Conservation (phyloP, 2,329 filamentous ascomycete species). For the Aureobasidium sp. region DNA sequence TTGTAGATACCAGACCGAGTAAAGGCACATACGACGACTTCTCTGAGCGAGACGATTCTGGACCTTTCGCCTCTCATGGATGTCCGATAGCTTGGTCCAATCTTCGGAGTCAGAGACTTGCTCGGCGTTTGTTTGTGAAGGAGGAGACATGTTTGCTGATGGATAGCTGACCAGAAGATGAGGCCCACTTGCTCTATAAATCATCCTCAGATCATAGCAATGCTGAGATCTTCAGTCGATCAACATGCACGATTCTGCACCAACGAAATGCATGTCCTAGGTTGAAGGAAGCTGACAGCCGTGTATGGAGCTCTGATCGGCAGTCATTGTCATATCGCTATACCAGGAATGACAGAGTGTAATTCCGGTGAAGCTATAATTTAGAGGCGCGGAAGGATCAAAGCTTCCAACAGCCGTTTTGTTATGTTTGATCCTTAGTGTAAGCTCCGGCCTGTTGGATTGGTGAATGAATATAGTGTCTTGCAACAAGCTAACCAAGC, state of each 20-base stretch:
- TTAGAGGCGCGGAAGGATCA: neutral
- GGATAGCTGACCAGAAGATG: neutral
- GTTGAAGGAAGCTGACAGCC: neutral
- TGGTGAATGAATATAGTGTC: neutral
- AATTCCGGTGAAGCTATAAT: neutral
- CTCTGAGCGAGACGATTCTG: neutral
- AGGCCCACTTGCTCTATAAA: neutral
- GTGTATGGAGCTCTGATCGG: neutral
- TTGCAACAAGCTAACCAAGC: neutral
- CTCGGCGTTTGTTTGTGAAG: neutral
- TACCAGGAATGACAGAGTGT: neutral
- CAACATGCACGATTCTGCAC: neutral
- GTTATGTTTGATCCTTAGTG: neutral
- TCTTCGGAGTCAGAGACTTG: slow-evolving; percentile 1
- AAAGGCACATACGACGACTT: neutral
- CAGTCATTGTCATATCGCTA: neutral
- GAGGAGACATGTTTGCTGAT: neutral
- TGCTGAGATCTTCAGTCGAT: neutral
- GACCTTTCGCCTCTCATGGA: neutral
- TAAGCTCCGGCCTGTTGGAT: neutral
- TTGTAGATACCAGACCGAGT: neutral
- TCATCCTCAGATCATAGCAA: neutral
- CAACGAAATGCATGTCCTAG: neutral
- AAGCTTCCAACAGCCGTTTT: neutral
- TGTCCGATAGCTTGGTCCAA: neutral